These are phyloP conservation scores for Thelephora ganbajun DNA, from an alignment of 768 basidiomycete species.

Conservation along the genomic window DNA sequence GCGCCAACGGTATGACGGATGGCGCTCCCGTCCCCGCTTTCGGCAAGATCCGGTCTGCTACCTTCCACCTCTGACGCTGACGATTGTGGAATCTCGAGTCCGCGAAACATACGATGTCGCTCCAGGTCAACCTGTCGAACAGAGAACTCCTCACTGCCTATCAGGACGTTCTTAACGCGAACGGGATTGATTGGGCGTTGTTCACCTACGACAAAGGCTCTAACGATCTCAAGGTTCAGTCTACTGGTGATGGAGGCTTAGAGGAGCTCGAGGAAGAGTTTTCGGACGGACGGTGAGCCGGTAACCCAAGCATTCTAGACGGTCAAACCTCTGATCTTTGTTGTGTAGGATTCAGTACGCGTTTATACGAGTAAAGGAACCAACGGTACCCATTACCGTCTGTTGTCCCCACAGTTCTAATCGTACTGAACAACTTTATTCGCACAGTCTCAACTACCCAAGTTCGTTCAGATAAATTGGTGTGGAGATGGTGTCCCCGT, in stretches of 20 bases:
- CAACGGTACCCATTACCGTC: constrained; percentile 38
- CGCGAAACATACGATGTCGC: constrained; percentile 37
- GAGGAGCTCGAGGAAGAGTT: constrained; percentile 92
- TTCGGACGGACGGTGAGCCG: constrained; percentile 71
- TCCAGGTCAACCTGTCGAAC: constrained; percentile 68
- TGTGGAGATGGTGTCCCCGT: constrained; percentile 95
- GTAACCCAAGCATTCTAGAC: background rate
- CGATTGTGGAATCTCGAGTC: background rate
- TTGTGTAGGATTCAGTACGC: constrained; percentile 79
- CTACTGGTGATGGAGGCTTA: constrained; percentile 74
- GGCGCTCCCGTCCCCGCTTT: no score
- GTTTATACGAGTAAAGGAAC: constrained; percentile 73
- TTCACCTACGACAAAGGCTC: constrained; percentile 71
- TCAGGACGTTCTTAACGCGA: constrained; percentile 54
- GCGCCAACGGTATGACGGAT: no score
- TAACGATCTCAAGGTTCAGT: constrained; percentile 81
- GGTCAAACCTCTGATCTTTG: background rate
- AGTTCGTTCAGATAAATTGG: constrained; percentile 96
- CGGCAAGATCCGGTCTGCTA: background rate
- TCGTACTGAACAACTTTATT: background rate
- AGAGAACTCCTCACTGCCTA: constrained; percentile 62
- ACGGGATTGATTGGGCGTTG: constrained; percentile 62
- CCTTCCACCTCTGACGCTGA: background rate
- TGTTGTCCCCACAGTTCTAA: background rate
- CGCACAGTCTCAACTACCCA: constrained; percentile 61